Conservation (phyloP, 805 yeast species). For the Komagataella phaffii region DNA sequence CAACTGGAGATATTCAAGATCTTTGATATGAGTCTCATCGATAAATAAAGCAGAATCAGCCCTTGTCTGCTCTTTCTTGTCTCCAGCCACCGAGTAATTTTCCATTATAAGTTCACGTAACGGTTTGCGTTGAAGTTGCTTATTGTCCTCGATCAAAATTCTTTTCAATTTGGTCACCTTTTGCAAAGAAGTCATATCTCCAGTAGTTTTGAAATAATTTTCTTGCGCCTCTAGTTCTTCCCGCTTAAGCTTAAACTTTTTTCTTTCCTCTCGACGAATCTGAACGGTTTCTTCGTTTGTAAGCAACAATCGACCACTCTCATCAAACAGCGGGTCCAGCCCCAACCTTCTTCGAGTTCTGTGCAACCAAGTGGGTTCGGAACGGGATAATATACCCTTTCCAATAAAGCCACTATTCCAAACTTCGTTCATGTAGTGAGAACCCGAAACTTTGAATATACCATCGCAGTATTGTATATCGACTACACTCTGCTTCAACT, state of each 20-base stretch:
- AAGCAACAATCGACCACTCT: slow-evolving; percentile 9
- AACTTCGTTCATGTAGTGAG: slow-evolving; percentile 34
- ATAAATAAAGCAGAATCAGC: background rate
- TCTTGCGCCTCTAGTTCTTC: slow-evolving; percentile 39
- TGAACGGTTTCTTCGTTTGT: slow-evolving; percentile 71
- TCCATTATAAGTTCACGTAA: slow-evolving; percentile 22
- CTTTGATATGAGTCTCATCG: slow-evolving; percentile 1
- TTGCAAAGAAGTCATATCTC: slow-evolving; percentile 14
- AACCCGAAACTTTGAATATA: slow-evolving; percentile 26
- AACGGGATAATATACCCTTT: slow-evolving; percentile 76
- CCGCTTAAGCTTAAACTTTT: slow-evolving; percentile 58
- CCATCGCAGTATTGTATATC: slow-evolving; percentile 9
- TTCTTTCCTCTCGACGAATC: slow-evolving; percentile 56
- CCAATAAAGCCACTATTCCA: slow-evolving; percentile 93
- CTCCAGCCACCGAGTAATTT: slow-evolving; percentile 15
- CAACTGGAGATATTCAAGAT: slow-evolving; percentile 45
- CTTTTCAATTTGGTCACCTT: slow-evolving; percentile 11
- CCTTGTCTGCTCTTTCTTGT: slow-evolving; percentile 4
- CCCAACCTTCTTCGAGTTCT: slow-evolving; percentile 48
- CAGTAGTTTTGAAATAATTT: slow-evolving; percentile 15
- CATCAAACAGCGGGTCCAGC: slow-evolving; percentile 13
- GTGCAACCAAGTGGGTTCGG: slow-evolving; percentile 85
- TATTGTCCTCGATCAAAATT: slow-evolving; percentile 8
- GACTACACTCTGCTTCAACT: background rate
- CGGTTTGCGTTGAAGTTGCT: slow-evolving; percentile 4